Conservation (phyloP, 495 filamentous ascomycete genomes). For the Aspergillus hancockii region DNA sequence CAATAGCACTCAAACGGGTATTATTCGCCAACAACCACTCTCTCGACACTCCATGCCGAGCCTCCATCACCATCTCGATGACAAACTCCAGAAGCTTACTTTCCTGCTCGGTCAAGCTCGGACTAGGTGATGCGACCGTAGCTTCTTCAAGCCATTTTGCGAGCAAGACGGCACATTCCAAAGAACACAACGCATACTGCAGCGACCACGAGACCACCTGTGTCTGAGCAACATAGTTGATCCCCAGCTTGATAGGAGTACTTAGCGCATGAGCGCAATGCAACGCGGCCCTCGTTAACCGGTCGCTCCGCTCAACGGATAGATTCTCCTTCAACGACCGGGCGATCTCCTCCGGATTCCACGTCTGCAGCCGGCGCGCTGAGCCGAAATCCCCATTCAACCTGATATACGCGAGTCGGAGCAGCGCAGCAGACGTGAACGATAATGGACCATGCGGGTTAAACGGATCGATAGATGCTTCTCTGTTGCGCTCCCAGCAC, state of each 20-base stretch:
- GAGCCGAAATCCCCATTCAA: constrained; percentile 67
- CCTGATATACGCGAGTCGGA: constrained; percentile 67
- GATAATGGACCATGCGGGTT: constrained; percentile 60
- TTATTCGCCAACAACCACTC: constrained; percentile 51
- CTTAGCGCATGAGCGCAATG: constrained; percentile 71
- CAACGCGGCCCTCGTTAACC: constrained; percentile 59
- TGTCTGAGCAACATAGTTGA: constrained; percentile 68
- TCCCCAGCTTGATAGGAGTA: constrained; percentile 66
- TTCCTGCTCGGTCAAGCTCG: constrained; percentile 55
- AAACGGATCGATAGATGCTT: constrained; percentile 52
- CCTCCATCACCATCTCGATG: constrained; percentile 68
- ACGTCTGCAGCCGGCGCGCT: constrained; percentile 59
- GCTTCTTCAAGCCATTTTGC: constrained; percentile 54
- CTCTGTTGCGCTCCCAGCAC: constrained; percentile 58
- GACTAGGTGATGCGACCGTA: constrained; percentile 33
- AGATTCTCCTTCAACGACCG: constrained; percentile 59
- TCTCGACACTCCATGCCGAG: constrained; percentile 55
- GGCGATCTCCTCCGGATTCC: constrained; percentile 62
- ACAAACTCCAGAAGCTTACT: constrained; percentile 60
- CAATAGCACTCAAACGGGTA: constrained; percentile 60
- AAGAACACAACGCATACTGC: constrained; percentile 67
- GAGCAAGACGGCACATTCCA: constrained; percentile 70
- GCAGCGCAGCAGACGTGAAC: constrained; percentile 66
- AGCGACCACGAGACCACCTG: constrained; percentile 72
- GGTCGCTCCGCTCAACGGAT: constrained; percentile 55